Evolutionary conservation across 2,329 filamentous ascomycete genomes (phyloP).

Genomic region (Colletotrichum tofieldiae): DNA sequence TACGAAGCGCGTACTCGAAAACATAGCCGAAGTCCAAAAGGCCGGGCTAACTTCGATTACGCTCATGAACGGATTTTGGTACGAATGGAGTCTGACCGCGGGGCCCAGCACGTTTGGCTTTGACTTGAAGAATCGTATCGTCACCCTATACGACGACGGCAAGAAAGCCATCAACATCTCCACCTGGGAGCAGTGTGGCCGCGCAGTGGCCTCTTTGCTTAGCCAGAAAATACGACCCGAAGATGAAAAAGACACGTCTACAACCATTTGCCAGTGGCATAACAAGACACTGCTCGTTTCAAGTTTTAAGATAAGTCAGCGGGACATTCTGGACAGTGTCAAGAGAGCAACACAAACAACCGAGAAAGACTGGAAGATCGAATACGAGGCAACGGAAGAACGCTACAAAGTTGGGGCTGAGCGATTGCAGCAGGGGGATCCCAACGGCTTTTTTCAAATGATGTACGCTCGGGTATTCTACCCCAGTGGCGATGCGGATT

Average conservation of each 20-base stretch:
- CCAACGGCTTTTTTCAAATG: slow-evolving; percentile 58
- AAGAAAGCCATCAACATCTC: slow-evolving; percentile 68
- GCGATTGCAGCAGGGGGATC: slow-evolving; percentile 58
- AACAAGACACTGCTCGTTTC: slow-evolving; percentile 67
- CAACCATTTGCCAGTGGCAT: slow-evolving; percentile 46
- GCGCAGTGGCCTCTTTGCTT: slow-evolving; percentile 54
- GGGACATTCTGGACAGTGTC: slow-evolving; percentile 75
- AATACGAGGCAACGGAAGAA: slow-evolving; percentile 57
- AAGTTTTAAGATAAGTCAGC: slow-evolving; percentile 73
- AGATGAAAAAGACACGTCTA: slow-evolving; percentile 25
- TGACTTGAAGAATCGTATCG: slow-evolving; percentile 59
- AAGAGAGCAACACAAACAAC: slow-evolving; percentile 71
- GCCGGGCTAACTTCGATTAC: slow-evolving; percentile 47
- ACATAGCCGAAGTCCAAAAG: slow-evolving; percentile 31
- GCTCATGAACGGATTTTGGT: slow-evolving; percentile 66
- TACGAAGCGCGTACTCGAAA: slow-evolving; percentile 50
- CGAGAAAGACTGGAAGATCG: slow-evolving; percentile 69
- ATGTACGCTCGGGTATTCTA: slow-evolving; percentile 27
- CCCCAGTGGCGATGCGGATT: slow-evolving; percentile 27
- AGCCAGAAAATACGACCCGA: slow-evolving; percentile 50
- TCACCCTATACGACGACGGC: slow-evolving; percentile 69
- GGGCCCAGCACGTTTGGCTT: slow-evolving; percentile 61
- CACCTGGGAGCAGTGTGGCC: slow-evolving; percentile 73
- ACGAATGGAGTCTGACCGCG: slow-evolving; percentile 63
- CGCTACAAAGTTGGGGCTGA: slow-evolving; percentile 65